Percentiles rank a stretch among this genome's conserved stretches.
Conservation (phyloP, 129 eudicot genomes). For the Escallonia herrerae region DNA sequence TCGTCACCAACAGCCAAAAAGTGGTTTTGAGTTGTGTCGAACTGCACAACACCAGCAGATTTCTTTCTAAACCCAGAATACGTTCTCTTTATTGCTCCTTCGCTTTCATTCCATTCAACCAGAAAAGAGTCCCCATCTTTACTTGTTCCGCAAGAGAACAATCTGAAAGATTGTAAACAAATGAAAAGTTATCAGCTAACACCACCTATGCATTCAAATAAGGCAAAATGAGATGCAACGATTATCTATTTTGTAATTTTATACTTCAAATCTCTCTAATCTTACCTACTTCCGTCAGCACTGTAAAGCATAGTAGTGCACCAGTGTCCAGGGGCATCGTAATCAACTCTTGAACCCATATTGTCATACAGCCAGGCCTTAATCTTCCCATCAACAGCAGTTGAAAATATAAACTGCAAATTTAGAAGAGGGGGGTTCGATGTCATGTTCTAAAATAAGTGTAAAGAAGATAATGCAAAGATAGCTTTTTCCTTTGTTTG, state of each 20-base stretch:
- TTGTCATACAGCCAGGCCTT: constrained; percentile 92
- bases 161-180: constrained; percentile 29
- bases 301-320: constrained; percentile 89
- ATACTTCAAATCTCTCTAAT: too few species aligned
- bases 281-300: constrained; percentile 85
- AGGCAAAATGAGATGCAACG: neutral
- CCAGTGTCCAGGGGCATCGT: constrained; percentile 91
- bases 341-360: constrained; percentile 80
- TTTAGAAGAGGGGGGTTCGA: neutral
- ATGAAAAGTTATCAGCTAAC: neutral
- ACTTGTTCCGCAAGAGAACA: constrained; percentile 94
- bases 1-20: constrained; percentile 94
- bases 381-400: constrained; percentile 88
- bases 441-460: too few species aligned
- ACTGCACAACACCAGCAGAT: constrained; percentile 70
- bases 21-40: constrained; percentile 88
- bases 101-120: constrained; percentile 98
- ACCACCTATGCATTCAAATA: too few species aligned
- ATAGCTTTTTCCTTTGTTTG: neutral
- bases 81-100: constrained; percentile 92
- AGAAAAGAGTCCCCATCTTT: constrained; percentile 88
- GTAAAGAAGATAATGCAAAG: too few species aligned
- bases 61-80: constrained; percentile 82
- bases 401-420: constrained; percentile 84
- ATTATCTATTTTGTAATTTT: neutral